Base-by-base conservation (phyloP, 352 stramenopile genomes). In the Globisporangium heterothallicum region DNA sequence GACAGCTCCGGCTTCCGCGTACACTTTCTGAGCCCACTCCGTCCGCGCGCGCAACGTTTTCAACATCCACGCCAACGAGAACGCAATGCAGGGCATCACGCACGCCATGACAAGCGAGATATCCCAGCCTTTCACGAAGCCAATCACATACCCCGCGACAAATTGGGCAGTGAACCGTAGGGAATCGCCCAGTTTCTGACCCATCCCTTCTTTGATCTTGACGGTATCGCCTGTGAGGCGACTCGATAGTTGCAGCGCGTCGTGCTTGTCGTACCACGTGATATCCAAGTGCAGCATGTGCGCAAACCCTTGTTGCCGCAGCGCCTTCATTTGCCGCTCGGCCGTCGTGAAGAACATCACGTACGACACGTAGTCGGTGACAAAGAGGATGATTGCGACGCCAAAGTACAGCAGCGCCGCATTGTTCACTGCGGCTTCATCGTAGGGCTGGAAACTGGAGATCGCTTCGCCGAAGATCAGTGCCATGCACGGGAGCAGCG, bases 131-230 rank as follows among this genome's bases (percentile, higher is more conserved):
- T 66, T 58, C 6, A 48, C 43, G 40, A 84, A 76, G 30, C 70
- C 73, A 30, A 84, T 80, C 3, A 61, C 36, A 50, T 70, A 82
- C 13, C 70, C 73, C 0, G 44, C 43, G 30, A 73, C 6, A 48
- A 84, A 79, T 53, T 80, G 68, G 1, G 21, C 26, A 5, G 57
- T 42, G 53, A 61, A 84, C 35, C 58, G 56, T 24, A 77, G 41
- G 16, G 56, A 51, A 26, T 84, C 70, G 13, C 71, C 70, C 5
- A 84, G 63, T 55, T 82, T 82, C 12, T 66, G 54, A 19, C 69
- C 71, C 69, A 82, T 82, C 38, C 68, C 71, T 21, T 79, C 63
- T 42, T 77, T 77, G 56, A 82, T 82, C 57, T 78, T 82, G 55
- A 77, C 53, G 2, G 71, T 81, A 36, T 81, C 71, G 13, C 69